Conservation (phyloP, 768 basidiomycete species). For the Boletus reticulatus region DNA sequence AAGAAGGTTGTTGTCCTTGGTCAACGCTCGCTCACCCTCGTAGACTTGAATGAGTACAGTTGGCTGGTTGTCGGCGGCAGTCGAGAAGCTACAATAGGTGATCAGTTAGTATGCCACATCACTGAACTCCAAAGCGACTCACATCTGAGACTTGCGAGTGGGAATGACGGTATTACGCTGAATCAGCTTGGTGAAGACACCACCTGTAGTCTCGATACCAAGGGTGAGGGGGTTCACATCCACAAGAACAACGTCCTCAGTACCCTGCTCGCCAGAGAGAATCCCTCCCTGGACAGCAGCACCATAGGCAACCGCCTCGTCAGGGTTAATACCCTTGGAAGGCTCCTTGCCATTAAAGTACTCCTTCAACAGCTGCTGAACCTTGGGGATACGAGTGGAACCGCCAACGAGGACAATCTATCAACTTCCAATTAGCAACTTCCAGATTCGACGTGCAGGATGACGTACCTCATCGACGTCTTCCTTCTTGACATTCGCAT, state of each 20-base stretch:
- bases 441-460: not conserved
- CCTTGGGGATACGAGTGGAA: constrained; percentile 99
- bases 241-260: constrained; percentile 88
- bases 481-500: constrained; percentile 97
- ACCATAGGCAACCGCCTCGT: constrained; percentile 81
- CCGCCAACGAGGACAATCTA: constrained; percentile 91
- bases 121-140: constrained; percentile 16
- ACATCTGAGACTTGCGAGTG: constrained; percentile 95
- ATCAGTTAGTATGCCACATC: not conserved
- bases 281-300: constrained; percentile 99
- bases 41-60: constrained; percentile 96
- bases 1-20: constrained; percentile 98
- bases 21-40: constrained; percentile 92
- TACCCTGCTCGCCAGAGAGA: constrained; percentile 90
- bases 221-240: constrained; percentile 97
- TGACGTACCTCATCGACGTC: constrained; percentile 78
- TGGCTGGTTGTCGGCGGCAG: constrained; percentile 82
- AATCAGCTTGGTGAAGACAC: constrained; percentile 97
- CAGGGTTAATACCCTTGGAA: not conserved
- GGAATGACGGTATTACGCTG: constrained; percentile 93
- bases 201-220: constrained; percentile 98
- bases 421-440: not conserved
- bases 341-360: constrained; percentile 87
- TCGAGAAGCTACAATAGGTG: constrained; percentile 45
- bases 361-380: constrained; percentile 97